Evolutionary conservation across 805 yeast species (phyloP), one percentile per base, ranked within the genome.

Genomic region (Kuraishia ogatae): DNA sequence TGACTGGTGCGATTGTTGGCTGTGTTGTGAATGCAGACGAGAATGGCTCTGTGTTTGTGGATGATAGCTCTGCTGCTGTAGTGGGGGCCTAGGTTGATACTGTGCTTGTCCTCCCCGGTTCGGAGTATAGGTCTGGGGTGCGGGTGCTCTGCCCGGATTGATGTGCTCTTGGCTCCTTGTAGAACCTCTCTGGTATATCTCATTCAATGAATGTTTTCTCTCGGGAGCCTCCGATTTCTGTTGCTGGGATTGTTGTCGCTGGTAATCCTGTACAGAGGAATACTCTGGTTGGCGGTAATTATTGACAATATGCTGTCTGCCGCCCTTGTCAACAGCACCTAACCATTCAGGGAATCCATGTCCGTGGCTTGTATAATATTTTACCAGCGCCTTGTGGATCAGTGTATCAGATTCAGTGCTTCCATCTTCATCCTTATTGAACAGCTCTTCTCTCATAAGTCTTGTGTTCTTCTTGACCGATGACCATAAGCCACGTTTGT

Each of bases 351-450:
- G 75, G 7, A 55, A 46, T 7, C 53, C 54, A 15, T 52, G 46
- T 19, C 62, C 63, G 17, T 56, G 56, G 17, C 61, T 61, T 21
- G 58, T 57, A 57, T 62, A 71, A 53, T 56, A 67, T 23, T 58
- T 63, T 11, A 68, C 60, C 35, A 71, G 51, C 0, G 74, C 67
- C 26, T 58, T 61, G 50, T 68, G 69, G 1, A 71, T 69, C 39
- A 66, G 61, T 0, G 75, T 71, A 23, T 66, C 69, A 15, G 64
- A 62, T 52, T 69, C 73, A 1, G 60, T 56, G 19, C 59, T 62
- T 3, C 74, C 73, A 56, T 70, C 75, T n/a, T 61, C 60, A 50
- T 71, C 74, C 48, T 63, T 64, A n/a, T 58, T 35, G 46, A 53
- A 35, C 43, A 35, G 17, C 43, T 35, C 43, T 35, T 35, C 43